Conservation (phyloP, 2,329 filamentous ascomycete species). For the Nemania bipapillata region DNA sequence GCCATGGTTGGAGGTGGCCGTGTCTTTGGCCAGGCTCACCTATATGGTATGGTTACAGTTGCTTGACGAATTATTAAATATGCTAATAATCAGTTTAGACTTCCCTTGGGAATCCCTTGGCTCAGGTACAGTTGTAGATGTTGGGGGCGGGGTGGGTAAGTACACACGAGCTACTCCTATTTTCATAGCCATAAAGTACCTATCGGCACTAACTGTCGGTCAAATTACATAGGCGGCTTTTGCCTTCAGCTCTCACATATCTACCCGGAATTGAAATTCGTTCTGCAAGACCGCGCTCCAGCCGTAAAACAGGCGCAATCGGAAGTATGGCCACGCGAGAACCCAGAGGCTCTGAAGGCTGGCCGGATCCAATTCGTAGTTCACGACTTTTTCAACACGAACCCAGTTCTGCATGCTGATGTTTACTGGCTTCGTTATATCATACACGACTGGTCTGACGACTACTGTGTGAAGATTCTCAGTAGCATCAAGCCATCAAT, state of each 20-base stretch:
- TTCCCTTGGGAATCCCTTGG: slow-evolving; percentile 39
- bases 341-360: slow-evolving; percentile 16
- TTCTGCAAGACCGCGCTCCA: slow-evolving; percentile 52
- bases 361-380: slow-evolving; percentile 41
- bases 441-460: slow-evolving; percentile 54
- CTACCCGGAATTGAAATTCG: slow-evolving; percentile 51
- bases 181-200: not conserved
- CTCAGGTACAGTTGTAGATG: slow-evolving; percentile 11
- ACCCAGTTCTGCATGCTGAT: slow-evolving; percentile 45
- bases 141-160: slow-evolving; percentile 1
- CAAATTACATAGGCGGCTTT: slow-evolving; percentile 45
- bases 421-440: slow-evolving; percentile 35
- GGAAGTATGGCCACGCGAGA: slow-evolving; percentile 23
- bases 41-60: slow-evolving; percentile 26
- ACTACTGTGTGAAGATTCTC: slow-evolving; percentile 50
- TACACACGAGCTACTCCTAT: not conserved
- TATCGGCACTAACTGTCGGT: not conserved
- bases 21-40: slow-evolving; percentile 35
- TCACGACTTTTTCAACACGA: slow-evolving; percentile 52
- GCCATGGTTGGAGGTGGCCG: slow-evolving; percentile 40
- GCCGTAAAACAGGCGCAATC: slow-evolving; percentile 23
- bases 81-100: slow-evolving; percentile 20
- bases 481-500: slow-evolving; percentile 34
- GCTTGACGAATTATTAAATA: not conserved
- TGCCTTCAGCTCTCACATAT: slow-evolving; percentile 49